Evolutionary conservation across 805 yeast genomes (phyloP), one percentile per base, ranked within the genome.

Genomic region (Schwanniomyces pseudopolymorphus): DNA sequence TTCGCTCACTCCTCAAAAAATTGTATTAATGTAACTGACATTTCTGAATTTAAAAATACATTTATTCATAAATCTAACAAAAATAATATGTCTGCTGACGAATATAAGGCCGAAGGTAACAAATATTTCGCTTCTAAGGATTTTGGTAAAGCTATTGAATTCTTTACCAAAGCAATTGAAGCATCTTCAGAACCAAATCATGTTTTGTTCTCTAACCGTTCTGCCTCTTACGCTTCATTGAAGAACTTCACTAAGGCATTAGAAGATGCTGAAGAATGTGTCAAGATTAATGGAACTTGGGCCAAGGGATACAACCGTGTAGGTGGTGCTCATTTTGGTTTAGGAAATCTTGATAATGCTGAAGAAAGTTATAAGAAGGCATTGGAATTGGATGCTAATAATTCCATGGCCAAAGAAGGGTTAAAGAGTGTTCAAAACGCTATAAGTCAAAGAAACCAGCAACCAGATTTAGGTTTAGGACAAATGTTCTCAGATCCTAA

Each of bases 221-320:
- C 98, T 9, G 99, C 96, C 11, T 80, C 89, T 47, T 85, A 85
- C 60, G 86, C 97, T 4, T 88, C 97, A 5, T 69, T 83, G 70
- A 82, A 83, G 60, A 72, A 90, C 58, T 94, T 84, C 60, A 66
- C 65, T 19, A 72, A 83, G 49, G 99, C 98, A 3, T 74, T 89
- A 49, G 72, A 75, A 39, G 99, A 94, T 66, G 99, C 98, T 14
- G 70, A 87, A 48, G 81, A 86, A 60, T 87, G 96, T 70, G 83
- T 87, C 44, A 78, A 80, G 58, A 83, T 90, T 69, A 89, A 87
- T 53, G 84, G 90, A 13, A 54, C 85, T 2, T 94, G 98, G 98
- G 90, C 97, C 19, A 94, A 94, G 70, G 99, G 98, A 40, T 88
- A 87, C 75, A 87, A 84, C 60, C 84, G 99, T 69, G 86, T 87